Evolutionary conservation across 2,329 filamentous ascomycete species (phyloP).

Genomic region (Fusarium protoensiforme): DNA sequence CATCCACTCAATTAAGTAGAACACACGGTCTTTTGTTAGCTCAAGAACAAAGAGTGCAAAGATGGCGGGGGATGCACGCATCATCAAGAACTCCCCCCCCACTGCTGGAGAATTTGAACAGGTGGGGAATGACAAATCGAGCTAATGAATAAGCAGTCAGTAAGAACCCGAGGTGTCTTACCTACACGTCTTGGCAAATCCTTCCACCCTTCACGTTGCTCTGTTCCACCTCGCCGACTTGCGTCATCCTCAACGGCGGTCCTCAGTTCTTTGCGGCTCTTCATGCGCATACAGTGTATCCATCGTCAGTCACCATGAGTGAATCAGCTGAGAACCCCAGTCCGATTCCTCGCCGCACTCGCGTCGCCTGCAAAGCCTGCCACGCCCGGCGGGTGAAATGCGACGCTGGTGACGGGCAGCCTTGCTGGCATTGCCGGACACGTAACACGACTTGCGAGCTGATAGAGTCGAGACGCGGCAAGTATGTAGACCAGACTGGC

Average conservation of each 20-base stretch:
- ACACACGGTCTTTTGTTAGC: neutral
- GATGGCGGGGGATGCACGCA: neutral
- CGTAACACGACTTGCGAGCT: conserved; percentile 25
- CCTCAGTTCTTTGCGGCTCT: neutral
- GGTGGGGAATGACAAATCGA: neutral
- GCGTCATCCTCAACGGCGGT: neutral
- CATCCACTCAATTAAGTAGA: neutral
- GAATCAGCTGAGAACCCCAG: neutral
- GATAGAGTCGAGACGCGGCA: conserved; percentile 32
- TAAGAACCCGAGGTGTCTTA: neutral
- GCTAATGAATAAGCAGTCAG: neutral
- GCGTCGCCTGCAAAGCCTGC: conserved; percentile 36
- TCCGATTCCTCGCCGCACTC: conserved; percentile 8
- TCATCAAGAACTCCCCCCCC: neutral
- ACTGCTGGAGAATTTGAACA: neutral
- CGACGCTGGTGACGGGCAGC: conserved; percentile 27
- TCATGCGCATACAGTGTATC: neutral
- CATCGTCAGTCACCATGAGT: neutral
- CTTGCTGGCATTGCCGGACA: conserved; percentile 35
- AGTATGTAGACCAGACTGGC: neutral
- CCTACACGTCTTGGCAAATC: neutral
- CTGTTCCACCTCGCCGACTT: neutral
- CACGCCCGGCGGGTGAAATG: conserved; percentile 33
- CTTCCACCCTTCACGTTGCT: neutral
- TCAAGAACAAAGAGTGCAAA: neutral